Conservation (phyloP, 768 basidiomycete genomes). For the Rhodosporidiobolus odoratus region DNA sequence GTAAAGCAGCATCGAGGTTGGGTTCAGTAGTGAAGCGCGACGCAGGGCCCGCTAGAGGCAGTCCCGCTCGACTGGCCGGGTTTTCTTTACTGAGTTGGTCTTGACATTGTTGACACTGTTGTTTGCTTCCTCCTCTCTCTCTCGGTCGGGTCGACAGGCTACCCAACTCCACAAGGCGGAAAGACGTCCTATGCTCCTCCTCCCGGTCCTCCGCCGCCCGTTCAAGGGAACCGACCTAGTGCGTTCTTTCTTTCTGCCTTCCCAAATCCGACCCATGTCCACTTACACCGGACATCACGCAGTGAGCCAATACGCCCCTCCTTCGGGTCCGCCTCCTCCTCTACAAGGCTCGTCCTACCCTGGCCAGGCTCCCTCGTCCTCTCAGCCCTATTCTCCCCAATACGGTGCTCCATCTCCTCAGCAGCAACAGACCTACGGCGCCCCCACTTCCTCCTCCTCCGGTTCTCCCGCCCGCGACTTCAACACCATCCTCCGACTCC, state of each 20-base stretch:
- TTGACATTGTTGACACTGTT: background rate
- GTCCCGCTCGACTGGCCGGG: background rate
- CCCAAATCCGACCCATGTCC: too few species aligned
- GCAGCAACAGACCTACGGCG: slow-evolving; percentile 2
- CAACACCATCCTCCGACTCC: background rate
- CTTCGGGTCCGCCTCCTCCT: background rate
- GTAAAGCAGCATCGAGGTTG: too few species aligned
- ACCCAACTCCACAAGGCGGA: background rate
- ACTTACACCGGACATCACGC: too few species aligned
- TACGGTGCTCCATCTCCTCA: background rate
- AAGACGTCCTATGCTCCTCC: background rate
- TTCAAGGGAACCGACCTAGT: background rate
- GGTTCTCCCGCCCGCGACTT: background rate
- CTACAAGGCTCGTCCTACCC: background rate
- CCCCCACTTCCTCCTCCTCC: background rate
- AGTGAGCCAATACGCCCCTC: background rate
- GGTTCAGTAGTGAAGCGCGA: too few species aligned
- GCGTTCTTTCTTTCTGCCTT: background rate
- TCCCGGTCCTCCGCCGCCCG: background rate
- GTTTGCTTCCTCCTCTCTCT: background rate
- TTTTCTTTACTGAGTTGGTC: background rate
- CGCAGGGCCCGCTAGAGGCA: too few species aligned
- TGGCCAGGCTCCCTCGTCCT: too few species aligned
- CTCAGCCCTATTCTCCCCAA: too few species aligned
- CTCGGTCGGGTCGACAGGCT: background rate